Base-by-base conservation (phyloP, 2,329 filamentous ascomycete genomes). In the Allantophomopsis cytisporea region DNA sequence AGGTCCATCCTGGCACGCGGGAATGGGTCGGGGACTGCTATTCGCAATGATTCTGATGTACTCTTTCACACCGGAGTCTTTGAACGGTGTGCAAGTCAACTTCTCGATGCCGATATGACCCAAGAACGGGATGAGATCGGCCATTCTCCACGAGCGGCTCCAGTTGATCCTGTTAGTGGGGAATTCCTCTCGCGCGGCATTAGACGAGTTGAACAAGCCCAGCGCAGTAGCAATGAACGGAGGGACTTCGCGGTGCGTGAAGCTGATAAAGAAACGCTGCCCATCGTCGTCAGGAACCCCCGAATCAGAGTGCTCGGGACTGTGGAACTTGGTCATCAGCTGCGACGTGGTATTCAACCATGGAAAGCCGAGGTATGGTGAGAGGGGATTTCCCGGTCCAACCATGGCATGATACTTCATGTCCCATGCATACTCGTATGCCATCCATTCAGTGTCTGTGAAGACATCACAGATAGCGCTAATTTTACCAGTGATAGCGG, bases 201-300 rank as follows among this genome's bases (percentile, higher is more conserved):
- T 64, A 3, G 73, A 76, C 56, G 80, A 80, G 61, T 82, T 82
- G 64, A 81, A 83, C 4, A 83, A 62, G 0, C 78, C 78, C 56
- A 83, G 66, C 0, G 78, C 76, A 1, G 81, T 77, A 2, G 76
- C 59, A 1, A 81, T 73, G 42, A 74, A 76, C 1, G 79, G 77
- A 2, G 77, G 77, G 2, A 83, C 60, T 53, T 83, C 77, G 15
- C 78, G 71, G 53, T 83, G 78, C 0, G 78, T 82, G 59, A 83
- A 83, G 39, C 73, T 76, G 32, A 82, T 64, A 50, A 76, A 79
- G 7, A 83, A 62, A 41, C 81, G 73, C 50, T 82, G 67, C 18
- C 48, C 54, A 5, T 57, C 52, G 0, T 55, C 46, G 1, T 53
- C 45, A 1, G 47, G 47, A 10, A 47, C 39, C 13, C 42, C 39